Evolutionary conservation across 1,284 basidiomycete species (phyloP), one percentile per base, ranked within the genome.

Genomic region (Tilletia indica): DNA sequence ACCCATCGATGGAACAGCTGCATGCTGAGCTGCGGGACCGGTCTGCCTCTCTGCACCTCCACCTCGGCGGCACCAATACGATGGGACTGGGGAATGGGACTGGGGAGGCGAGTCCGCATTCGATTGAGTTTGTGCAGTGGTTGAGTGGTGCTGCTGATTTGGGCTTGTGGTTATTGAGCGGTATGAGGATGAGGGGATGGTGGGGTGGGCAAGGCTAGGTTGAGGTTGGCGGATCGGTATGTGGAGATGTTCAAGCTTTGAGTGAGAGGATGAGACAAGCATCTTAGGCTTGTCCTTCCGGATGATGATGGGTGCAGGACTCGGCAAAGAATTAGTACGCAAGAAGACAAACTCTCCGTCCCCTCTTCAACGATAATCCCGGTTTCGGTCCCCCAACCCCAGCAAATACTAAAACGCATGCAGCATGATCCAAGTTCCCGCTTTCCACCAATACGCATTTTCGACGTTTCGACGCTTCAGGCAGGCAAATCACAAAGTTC

Each of bases 211-310:
- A 64, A 64, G 61, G 61, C 61, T 9, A 25, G 61, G 16, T 34
- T 64, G 31, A 11, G 38, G 36, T 34, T 64, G 9, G 61, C 61
- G 34, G 61, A 64, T 16, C 61, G 61, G 16, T 64, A 64, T 21
- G 38, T 64, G 16, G 61, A 64, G 61, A 64, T 64, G 61, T 64
- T 64, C 61, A 64, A 64, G 61, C 61, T 64, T 42, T 64, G 36
- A 58, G 25, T 8, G 25, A 0, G 25, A 31, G 25, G 25, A 31
- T 31, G 25, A 31, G 25, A 31, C 25, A 31, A 2, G 25, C 25
- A 31, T 31, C 25, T 31, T 31, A 31, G 25, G 25, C 25, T 31
- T 31, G 25, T 31, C 25, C 25, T 31, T 31, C 25, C 1, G 25
- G 25, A 31, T 31, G 25, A 31, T 31, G 25, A 31, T 31, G 25